Evolutionary conservation across 75 land plant species (phyloP), one percentile per base, ranked within the genome.

Genomic region (Cupressus sempervirens): DNA sequence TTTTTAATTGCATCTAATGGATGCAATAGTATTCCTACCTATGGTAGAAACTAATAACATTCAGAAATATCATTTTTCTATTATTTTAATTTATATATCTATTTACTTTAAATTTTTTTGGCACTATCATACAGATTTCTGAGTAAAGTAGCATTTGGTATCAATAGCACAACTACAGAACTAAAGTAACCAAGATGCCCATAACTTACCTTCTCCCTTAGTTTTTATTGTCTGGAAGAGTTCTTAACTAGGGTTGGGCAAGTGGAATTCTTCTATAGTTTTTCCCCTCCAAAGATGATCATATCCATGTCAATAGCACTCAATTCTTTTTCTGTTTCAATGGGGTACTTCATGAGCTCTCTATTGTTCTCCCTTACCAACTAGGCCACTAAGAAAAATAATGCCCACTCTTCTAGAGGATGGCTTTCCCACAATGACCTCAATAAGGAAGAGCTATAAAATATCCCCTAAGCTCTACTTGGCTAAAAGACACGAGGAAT

Each of bases 381-480:
- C 53, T 34, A 2, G 3, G 11, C 1, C 16, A 85, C 86, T 1
- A 26, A 48, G 2, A 1, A 23, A 8, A 35, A 23, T 7, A 43
- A 15, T 15, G 50, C 11, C 50, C n/a, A n/a, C n/a, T n/a, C 50
- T 8, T 48, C 50, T 35, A 48, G 81, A 0, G 94, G 91, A 40
- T 93, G 95, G 95, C 72, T 93, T 1, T 20, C 87, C 23, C 87
- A 89, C 11, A 73, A 83, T 16, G 83, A 82, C n/a, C 14, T 93
- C 1, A 89, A 93, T 73, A 15, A 76, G 54, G 89, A 90, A n/a
- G n/a, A n/a, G n/a, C n/a, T n/a, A n/a, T n/a, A n/a, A n/a, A n/a
- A n/a, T n/a, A n/a, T n/a, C n/a, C n/a, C n/a, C n/a, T n/a, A n/a
- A n/a, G n/a, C n/a, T n/a, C n/a, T n/a, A n/a, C n/a, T n/a, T n/a